Percentiles rank a stretch among this genome's conserved stretches.
Conservation (phyloP, 2,329 filamentous ascomycete species). For the Daldinia sp. region DNA sequence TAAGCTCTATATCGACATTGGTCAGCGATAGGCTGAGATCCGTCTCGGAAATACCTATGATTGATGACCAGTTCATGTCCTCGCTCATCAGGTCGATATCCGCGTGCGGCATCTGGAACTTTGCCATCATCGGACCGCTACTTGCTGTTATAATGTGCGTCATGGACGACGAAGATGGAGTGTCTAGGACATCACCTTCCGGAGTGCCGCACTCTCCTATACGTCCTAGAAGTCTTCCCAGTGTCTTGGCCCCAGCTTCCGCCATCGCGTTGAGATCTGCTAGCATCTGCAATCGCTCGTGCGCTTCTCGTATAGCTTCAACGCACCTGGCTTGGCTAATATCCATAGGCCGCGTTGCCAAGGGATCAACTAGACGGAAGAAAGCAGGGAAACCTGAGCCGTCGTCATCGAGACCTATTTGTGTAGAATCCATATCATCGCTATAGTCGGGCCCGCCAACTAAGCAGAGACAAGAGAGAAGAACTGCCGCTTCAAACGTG, state of each 20-base stretch:
- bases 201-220: slow-evolving; percentile 7
- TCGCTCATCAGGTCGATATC: slow-evolving; percentile 5
- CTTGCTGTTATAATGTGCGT: not conserved
- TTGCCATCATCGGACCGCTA: not conserved
- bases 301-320: slow-evolving; percentile 8
- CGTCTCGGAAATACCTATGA: slow-evolving; percentile 1
- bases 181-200: not conserved
- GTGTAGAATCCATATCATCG: not conserved
- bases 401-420: slow-evolving; percentile 2
- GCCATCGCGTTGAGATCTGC: slow-evolving; percentile 14
- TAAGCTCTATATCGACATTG: slow-evolving; percentile 8
- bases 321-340: slow-evolving; percentile 3
- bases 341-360: slow-evolving; percentile 2
- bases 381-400: slow-evolving; percentile 5
- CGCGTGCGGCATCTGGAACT: not conserved
- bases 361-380: slow-evolving; percentile 8
- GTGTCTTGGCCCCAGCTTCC: slow-evolving; percentile 11
- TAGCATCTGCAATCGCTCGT: slow-evolving; percentile 13
- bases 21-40: slow-evolving; percentile 3
- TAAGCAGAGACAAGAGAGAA: slow-evolving; percentile 12
- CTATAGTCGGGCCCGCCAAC: not conserved
- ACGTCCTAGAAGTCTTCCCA: slow-evolving; percentile 1
- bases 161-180: not conserved
- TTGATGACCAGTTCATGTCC: slow-evolving; percentile 5
- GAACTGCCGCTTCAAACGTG: slow-evolving; percentile 10